Evolutionary conservation across 2,329 filamentous ascomycete genomes (phyloP).

Genomic region (Trichoderma polysporum): DNA sequence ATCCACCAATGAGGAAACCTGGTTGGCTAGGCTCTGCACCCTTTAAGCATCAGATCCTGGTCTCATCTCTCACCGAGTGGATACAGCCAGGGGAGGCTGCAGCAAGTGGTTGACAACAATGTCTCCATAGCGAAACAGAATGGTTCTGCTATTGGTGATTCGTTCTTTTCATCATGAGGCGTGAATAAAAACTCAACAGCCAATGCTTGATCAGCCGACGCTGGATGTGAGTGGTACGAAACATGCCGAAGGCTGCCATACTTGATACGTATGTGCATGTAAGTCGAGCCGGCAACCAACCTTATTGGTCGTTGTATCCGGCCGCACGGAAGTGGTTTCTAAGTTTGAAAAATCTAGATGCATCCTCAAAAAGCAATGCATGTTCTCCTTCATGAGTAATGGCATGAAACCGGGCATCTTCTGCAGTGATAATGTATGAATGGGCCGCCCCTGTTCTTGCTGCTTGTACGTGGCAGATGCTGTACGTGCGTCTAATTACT

Average conservation of each 20-base stretch:
- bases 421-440: background rate
- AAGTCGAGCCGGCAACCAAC: background rate
- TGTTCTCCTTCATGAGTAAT: background rate
- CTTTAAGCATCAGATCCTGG: conserved; percentile 9
- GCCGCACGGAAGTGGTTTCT: background rate
- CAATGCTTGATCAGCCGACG: background rate
- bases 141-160: background rate
- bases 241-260: background rate
- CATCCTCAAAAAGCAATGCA: background rate
- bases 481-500: background rate
- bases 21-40: conserved; percentile 4
- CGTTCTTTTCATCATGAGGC: background rate
- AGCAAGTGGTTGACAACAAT: background rate
- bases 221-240: background rate
- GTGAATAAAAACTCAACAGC: background rate
- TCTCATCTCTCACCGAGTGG: conserved; percentile 16
- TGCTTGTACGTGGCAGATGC: background rate
- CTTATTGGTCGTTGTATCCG: background rate
- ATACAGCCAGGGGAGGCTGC: background rate
- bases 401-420: background rate
- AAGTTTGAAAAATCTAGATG: background rate
- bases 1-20: background rate
- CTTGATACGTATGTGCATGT: background rate
- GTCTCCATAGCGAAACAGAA: background rate
- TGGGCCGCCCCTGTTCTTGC: background rate